Base-by-base conservation (phyloP, 768 basidiomycete genomes). In the Pisolithus albus region DNA sequence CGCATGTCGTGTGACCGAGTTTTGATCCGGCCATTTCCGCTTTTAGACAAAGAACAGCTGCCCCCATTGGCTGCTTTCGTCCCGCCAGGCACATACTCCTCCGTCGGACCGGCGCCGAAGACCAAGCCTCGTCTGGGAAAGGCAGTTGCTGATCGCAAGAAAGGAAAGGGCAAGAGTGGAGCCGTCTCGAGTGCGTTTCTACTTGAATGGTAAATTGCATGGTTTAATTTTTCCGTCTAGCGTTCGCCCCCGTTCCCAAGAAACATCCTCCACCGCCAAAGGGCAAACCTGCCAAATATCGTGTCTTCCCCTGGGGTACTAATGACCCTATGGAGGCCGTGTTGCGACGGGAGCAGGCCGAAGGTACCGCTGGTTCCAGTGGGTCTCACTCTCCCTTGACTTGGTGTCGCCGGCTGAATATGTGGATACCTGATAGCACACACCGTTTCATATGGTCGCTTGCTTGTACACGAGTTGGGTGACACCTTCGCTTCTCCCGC, bases 401-500 rank as follows among this genome's bases (percentile, higher is more conserved):
- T 8, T 4, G 6, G 18, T 7, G 4, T 23, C 11, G 26, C 16
- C 30, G 60, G 10, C 42, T 8, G 51, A 30, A 9, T n/a, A 49
- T 7, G 11, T 4, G 4, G 1, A 6, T 37, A 18, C 47, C 7
- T 5, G 5, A 21, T 13, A 34, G 46, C 19, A 6, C 46, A 56
- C 41, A 48, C 67, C 2, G 34, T 64, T 2, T 13, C 54, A 0
- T 68, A 59, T 23, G 67, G 67, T 26, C 63, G 66, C 43, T 52
- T 51, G 13, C 28, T 79, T 5, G 70, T 75, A 54, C 78, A 79
- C 61, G 84, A 88, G 72, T 83, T 82, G 59, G 82, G 79, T 56
- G 95, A 99, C 64, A 62, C 64, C 0, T 67, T 84, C 7, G 92
- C 94, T 5, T 88, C 87, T 45, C 95, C 95, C 13, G 75, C 78